Evolutionary conservation across 148 eudicot genomes (phyloP).

Genomic region (Cornus kousa): DNA sequence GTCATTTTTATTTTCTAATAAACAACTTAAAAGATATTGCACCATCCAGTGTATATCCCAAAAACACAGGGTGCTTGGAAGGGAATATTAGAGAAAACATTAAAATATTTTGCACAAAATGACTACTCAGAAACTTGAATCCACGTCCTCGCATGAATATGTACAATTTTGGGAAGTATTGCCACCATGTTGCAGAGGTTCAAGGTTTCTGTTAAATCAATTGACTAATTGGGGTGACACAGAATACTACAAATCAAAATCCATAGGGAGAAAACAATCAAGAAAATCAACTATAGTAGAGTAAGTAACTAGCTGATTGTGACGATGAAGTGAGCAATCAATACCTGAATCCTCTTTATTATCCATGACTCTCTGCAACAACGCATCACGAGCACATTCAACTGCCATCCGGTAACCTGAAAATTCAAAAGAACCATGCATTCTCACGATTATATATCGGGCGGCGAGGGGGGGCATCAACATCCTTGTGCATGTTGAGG

Average conservation of each 20-base stretch:
- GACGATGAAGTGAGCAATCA: background rate
- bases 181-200: background rate
- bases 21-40: too few species aligned
- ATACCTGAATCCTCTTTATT: slow-evolving; percentile 87
- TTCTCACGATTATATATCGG: too few species aligned
- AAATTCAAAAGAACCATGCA: background rate
- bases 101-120: too few species aligned
- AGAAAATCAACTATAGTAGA: background rate
- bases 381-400: slow-evolving; percentile 83
- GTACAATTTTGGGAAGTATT: background rate
- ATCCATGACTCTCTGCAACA: slow-evolving; percentile 75
- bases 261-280: background rate
- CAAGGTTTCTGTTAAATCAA: background rate
- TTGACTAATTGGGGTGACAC: background rate
- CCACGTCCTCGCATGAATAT: too few species aligned
- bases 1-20: background rate
- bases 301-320: background rate
- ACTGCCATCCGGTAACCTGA: slow-evolving; percentile 96
- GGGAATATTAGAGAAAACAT: too few species aligned
- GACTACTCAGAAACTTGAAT: too few species aligned
- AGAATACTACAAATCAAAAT: too few species aligned
- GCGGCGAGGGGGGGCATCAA: too few species aligned
- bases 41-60: too few species aligned
- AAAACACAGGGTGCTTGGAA: too few species aligned
- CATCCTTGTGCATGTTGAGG: too few species aligned